Percentiles rank a stretch among this genome's conserved stretches.
Conservation (phyloP, 2,329 filamentous ascomycete genomes). For the Hymenoscyphus salicellus region DNA sequence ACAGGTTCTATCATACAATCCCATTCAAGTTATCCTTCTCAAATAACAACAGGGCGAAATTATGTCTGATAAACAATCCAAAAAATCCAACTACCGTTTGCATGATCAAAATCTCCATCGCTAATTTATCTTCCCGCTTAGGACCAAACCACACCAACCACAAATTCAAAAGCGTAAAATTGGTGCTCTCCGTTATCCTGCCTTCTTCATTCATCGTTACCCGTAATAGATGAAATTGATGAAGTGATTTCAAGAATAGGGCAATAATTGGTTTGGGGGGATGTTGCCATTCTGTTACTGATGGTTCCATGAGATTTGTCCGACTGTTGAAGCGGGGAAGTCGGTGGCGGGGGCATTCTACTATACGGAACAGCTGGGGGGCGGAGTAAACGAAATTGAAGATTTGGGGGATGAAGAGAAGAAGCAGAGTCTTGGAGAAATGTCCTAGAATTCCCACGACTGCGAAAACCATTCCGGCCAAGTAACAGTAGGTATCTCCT, state of each 20-base stretch:
- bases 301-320: constrained; percentile 82
- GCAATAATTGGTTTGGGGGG: constrained; percentile 67
- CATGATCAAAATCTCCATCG: constrained; percentile 73
- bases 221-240: constrained; percentile 64
- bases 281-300: constrained; percentile 71
- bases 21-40: constrained; percentile 73
- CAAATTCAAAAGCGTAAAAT: constrained; percentile 90
- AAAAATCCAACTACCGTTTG: constrained; percentile 75
- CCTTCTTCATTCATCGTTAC: constrained; percentile 67
- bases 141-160: constrained; percentile 96
- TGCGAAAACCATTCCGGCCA: constrained; percentile 98
- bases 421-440: constrained; percentile 92
- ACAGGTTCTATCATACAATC: not conserved
- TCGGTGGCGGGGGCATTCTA: constrained; percentile 90
- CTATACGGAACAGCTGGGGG: constrained; percentile 83
- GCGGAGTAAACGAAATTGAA: constrained; percentile 95
- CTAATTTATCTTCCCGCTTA: constrained; percentile 79
- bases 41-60: constrained; percentile 83
- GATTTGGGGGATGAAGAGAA: constrained; percentile 88
- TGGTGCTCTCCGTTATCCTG: constrained; percentile 74
- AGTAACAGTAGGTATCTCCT: constrained; percentile 98
- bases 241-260: constrained; percentile 63
- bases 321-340: constrained; percentile 84
- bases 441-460: constrained; percentile 95
- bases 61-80: constrained; percentile 82